These are phyloP conservation scores for Penicillium soppii DNA, from an alignment of 495 filamentous ascomycete genomes.

Conservation along the genomic window DNA sequence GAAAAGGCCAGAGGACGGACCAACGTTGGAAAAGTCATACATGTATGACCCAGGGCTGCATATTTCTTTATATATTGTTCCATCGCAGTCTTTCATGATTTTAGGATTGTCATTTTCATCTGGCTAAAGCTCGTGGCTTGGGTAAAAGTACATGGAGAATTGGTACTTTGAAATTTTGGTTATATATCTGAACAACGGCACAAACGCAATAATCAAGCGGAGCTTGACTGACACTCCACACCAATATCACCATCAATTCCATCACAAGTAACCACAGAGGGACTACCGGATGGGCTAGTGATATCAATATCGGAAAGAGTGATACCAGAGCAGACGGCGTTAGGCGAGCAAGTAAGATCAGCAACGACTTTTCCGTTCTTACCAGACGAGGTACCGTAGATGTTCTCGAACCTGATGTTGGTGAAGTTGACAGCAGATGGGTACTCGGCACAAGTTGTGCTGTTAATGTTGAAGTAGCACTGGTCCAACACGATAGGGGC, in stretches of 20 bases:
- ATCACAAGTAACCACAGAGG: slow-evolving; percentile 51
- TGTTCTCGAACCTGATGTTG: slow-evolving; percentile 54
- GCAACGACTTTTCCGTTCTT: slow-evolving; percentile 48
- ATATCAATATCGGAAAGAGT: slow-evolving; percentile 50
- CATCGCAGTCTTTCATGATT: no score
- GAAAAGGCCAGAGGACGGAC: no score
- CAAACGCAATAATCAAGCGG: neutral
- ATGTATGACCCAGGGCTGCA: no score
- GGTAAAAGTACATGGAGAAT: no score
- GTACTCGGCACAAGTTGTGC: slow-evolving; percentile 45
- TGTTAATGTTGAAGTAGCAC: slow-evolving; percentile 59
- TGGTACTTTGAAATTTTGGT: neutral
- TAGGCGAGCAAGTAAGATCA: slow-evolving; percentile 51
- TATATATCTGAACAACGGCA: no score
- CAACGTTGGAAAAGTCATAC: no score
- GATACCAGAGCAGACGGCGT: slow-evolving; percentile 54
- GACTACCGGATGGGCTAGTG: slow-evolving; percentile 44
- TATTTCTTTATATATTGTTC: no score
- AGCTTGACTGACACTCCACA: slow-evolving; percentile 34
- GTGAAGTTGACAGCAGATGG: slow-evolving; percentile 56
- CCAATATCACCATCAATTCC: slow-evolving; percentile 52
- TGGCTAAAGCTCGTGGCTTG: no score
- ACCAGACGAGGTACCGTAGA: slow-evolving; percentile 53
- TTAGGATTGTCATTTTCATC: no score
- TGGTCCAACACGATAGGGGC: slow-evolving; percentile 53